Evolutionary conservation across 805 yeast genomes (phyloP), one percentile per base, ranked within the genome.

Genomic region (Starmerella etchellsii): DNA sequence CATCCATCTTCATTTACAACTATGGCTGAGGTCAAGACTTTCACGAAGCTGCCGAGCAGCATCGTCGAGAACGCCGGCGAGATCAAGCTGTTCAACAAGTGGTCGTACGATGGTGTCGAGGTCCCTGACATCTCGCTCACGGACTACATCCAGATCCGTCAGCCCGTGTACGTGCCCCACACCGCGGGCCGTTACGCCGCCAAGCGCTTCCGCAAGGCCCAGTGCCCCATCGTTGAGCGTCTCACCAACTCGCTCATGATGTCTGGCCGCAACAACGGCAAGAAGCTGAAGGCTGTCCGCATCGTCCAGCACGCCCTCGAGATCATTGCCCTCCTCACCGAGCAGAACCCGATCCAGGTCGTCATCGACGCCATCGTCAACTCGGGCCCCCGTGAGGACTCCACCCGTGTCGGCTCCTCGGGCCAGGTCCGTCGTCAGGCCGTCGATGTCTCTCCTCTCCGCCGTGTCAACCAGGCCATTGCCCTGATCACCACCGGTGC

Each of bases 201-300:
- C 73, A 91, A 91, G 84, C 87, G 98, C 74, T 91, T 91, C 82
- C 87, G 97, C 81, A 91, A 91, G 81, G 91, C 97, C 59, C 98
- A 91, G 78, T 87, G 96, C 76, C 97, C 97, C 65, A 80, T 91
- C 69, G 70, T 91, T 60, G 99, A 91, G 81, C 88, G 99, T 79
- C 78, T 91, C 70, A 88, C 97, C 73, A 88, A 91, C 88, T 81
- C 98, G 54, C 77, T 91, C 68, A 91, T 91, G 98, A 91, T 91
- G 98, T 87, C 91, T 81, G 99, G 99, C 77, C 88, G 97, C 78
- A 91, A 91, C 93, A 91, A 93, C 81, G 99, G 99, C 80, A 91
- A 91, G 81, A 91, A 91, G 77, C 83, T 93, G 71, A 87, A 88
- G 82, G 98, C 99, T 62, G 97, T 91, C 61, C 87, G 97, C 81